These are phyloP conservation scores for Clathrospora elynae DNA, from an alignment of 2,329 filamentous ascomycete species.

Conservation along the genomic window DNA sequence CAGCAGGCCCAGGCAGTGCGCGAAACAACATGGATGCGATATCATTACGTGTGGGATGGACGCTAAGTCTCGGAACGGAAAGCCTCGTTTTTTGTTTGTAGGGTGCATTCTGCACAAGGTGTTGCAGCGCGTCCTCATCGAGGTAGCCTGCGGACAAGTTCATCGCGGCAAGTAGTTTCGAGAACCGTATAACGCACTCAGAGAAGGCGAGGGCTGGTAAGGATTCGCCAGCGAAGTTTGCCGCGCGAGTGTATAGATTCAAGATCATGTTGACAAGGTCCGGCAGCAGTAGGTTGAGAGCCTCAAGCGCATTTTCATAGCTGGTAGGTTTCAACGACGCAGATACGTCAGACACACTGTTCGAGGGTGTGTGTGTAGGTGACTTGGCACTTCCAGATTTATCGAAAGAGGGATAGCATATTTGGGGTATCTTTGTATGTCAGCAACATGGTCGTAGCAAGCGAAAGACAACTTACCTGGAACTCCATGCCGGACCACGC, in stretches of 20 bases:
- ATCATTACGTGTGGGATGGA: slow-evolving; percentile 45
- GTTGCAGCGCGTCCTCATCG: slow-evolving; percentile 60
- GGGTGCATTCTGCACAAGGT: slow-evolving; percentile 50
- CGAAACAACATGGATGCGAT: slow-evolving; percentile 47
- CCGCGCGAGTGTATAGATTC: slow-evolving; percentile 72
- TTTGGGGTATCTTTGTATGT: slow-evolving; percentile 55
- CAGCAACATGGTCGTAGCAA: not conserved
- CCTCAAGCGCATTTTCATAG: slow-evolving; percentile 50
- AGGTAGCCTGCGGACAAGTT: slow-evolving; percentile 69
- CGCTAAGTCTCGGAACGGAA: slow-evolving; percentile 42
- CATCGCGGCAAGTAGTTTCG: slow-evolving; percentile 70
- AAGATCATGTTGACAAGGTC: slow-evolving; percentile 77
- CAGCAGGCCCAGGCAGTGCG: slow-evolving; percentile 60
- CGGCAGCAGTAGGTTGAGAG: slow-evolving; percentile 65
- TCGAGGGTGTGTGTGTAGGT: slow-evolving; percentile 48
- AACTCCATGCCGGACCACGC: slow-evolving; percentile 87
- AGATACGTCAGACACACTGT: slow-evolving; percentile 47
- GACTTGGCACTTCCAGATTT: slow-evolving; percentile 53
- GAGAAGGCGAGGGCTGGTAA: slow-evolving; percentile 73
- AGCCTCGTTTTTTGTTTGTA: slow-evolving; percentile 51
- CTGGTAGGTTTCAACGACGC: slow-evolving; percentile 52
- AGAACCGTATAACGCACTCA: slow-evolving; percentile 74
- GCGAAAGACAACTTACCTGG: slow-evolving; percentile 56
- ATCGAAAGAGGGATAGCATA: slow-evolving; percentile 58
- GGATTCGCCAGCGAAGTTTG: slow-evolving; percentile 66